Percentiles rank a stretch among this genome's conserved stretches.
Conservation (phyloP, 2,329 filamentous ascomycete genomes). For the Kalaharituber pfeilii region DNA sequence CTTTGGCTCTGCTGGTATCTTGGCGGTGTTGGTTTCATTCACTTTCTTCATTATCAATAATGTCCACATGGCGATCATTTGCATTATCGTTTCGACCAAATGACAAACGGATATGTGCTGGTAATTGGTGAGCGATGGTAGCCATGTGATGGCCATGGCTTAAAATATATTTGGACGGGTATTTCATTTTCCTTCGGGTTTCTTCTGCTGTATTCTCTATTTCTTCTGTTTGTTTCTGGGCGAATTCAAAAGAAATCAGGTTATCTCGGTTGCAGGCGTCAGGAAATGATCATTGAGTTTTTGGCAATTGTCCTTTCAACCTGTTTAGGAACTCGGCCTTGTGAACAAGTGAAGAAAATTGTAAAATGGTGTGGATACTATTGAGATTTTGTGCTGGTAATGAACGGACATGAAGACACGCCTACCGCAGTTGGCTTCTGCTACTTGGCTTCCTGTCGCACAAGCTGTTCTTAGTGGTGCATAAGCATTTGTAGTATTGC, state of each 20-base stretch:
- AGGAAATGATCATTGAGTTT: not conserved
- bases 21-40: not conserved
- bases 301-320: too few relatives aligned
- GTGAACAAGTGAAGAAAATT: not conserved
- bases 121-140: not conserved
- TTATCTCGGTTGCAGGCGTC: not conserved
- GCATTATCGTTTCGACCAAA: too few relatives aligned
- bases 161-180: not conserved
- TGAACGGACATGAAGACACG: too few relatives aligned
- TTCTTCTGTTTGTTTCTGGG: conserved; percentile 20
- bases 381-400: too few relatives aligned
- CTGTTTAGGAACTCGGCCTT: not conserved
- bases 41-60: not conserved
- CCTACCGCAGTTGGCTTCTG: too few relatives aligned
- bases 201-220: conserved; percentile 12
- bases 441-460: too few relatives aligned
- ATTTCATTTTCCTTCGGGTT: conserved; percentile 1
- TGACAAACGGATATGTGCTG: too few relatives aligned
- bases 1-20: not conserved
- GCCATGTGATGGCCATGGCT: not conserved
- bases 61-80: not conserved
- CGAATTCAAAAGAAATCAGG: not conserved
- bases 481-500: not conserved
- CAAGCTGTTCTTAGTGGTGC: too few relatives aligned
- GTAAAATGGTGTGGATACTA: too few relatives aligned